phyloP scores from a whole-genome alignment of 495 filamentous ascomycete species.

The Massariosphaeria phaeospora region DNA sequence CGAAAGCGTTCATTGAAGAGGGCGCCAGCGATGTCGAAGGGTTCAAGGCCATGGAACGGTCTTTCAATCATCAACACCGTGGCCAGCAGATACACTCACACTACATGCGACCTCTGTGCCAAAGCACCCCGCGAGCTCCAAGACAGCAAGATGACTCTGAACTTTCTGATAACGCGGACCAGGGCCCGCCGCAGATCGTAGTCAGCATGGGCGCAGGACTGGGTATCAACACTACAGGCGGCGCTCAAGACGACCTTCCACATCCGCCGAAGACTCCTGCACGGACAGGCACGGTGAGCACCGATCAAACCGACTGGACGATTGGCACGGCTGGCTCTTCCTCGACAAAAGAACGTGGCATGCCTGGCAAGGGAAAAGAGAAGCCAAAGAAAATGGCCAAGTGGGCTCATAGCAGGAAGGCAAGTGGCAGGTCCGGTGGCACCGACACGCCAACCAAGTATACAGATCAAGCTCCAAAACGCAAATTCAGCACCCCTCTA shows the following conservation, averaged over 20 bases:
- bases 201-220: slow-evolving; percentile 17
- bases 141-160: slow-evolving; percentile 41
- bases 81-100: slow-evolving; percentile 58
- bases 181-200: slow-evolving; percentile 35
- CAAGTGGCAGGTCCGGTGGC: slow-evolving; percentile 1
- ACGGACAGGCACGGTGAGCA: slow-evolving; percentile 15
- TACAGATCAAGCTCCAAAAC: slow-evolving; percentile 5
- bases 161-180: slow-evolving; percentile 33
- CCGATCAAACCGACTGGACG: slow-evolving; percentile 28
- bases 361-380: slow-evolving; percentile 22
- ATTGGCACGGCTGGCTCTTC: background rate
- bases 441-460: slow-evolving; percentile 24
- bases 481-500: slow-evolving; percentile 3
- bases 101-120: slow-evolving; percentile 62
- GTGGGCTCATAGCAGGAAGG: slow-evolving; percentile 2
- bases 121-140: slow-evolving; percentile 51
- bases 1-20: slow-evolving; percentile 64
- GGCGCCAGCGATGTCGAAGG: slow-evolving; percentile 61
- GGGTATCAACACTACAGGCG: slow-evolving; percentile 11
- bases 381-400: slow-evolving; percentile 26
- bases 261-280: slow-evolving; percentile 19
- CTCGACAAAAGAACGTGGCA: slow-evolving; percentile 12
- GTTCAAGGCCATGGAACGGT: slow-evolving; percentile 62
- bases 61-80: slow-evolving; percentile 60
- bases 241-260: slow-evolving; percentile 9